Base-by-base conservation (phyloP, 768 basidiomycete species). In the Kwoniella mangroviensis region DNA sequence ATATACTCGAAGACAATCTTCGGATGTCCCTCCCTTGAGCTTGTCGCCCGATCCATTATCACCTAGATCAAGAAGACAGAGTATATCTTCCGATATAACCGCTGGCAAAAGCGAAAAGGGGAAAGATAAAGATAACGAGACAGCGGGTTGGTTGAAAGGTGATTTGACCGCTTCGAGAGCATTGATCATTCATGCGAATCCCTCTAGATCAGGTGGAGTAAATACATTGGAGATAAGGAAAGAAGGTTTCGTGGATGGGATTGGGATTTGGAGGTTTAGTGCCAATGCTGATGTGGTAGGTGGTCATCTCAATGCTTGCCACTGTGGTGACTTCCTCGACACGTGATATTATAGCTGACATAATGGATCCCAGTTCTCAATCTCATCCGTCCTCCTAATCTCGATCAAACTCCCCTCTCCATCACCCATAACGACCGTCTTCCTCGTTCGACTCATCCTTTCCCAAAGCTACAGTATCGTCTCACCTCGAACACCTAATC, bases 141-240 rank as follows among this genome's bases (percentile, higher is more conserved):
- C 73, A 56, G 62, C 24, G n/a, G 73, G 69, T 15, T 79, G 78
- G 78, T 49, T 82, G 24, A 75, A 79, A 58, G 80, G 79, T 1
- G 75, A 80, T 62, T 55, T 82, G 41, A 53, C 56, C 21, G 70
- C 77, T 28, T 71, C 68, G 22, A 62, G 74, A 52, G 62, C 57
- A 43, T 53, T 82, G 67, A 64, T 81, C 54, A 68, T 82, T 2
- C 77, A 77, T 56, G 80, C 77, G 13, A 81, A 79, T 59, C 77
- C 80, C 4, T 65, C 60, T 4, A 68, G 68, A 6, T 67, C 63
- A 10, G 80, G 74, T 13, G 78, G 75, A n/a, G 73, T 79, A 6
- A 68, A 59, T 15, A 58, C 54, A 34, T 58, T 79, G 40, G 75
- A 78, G 19, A 15, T 79, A 12, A 53, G 75, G 26, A 81, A 80